A percentile compares a stretch with the other conserved stretches of the same genome.
Evolutionary conservation across 306 rosid species (phyloP).

Genomic region (Ammopiptanthus mongolicus): DNA sequence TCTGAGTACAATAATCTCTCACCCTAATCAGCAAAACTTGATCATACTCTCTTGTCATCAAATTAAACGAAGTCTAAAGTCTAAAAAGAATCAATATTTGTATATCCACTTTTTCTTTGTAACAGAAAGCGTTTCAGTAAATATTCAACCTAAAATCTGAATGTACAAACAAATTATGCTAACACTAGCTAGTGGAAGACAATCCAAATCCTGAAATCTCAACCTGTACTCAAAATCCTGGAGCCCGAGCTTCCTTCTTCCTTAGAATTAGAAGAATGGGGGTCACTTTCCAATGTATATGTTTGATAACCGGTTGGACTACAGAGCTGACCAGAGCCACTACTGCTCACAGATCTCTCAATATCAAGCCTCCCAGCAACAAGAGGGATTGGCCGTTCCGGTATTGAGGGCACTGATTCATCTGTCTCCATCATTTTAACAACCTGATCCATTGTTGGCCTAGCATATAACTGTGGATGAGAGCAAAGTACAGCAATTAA

Average conservation of each 20-base stretch:
- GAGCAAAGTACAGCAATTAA: slow-evolving; percentile 83
- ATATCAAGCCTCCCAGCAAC: slow-evolving; percentile 71
- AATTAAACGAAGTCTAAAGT: background rate
- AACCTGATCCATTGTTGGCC: slow-evolving; percentile 98
- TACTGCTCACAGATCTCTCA: slow-evolving; percentile 56
- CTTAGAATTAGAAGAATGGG: slow-evolving; percentile 26
- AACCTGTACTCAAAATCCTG: slow-evolving; percentile 21
- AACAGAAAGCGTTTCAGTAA: slow-evolving; percentile 20
- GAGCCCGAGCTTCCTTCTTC: slow-evolving; percentile 35
- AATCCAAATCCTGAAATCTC: background rate
- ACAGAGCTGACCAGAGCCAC: slow-evolving; percentile 51
- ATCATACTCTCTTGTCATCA: background rate
- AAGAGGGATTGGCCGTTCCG: slow-evolving; percentile 71
- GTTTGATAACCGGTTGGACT: slow-evolving; percentile 57
- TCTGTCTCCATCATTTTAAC: slow-evolving; percentile 94
- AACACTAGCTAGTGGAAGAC: slow-evolving; percentile 21
- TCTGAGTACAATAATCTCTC: background rate
- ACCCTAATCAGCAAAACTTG: slow-evolving; percentile 13
- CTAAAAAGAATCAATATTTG: slow-evolving; percentile 18
- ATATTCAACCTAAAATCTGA: slow-evolving; percentile 24
- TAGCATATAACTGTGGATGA: slow-evolving; percentile 88
- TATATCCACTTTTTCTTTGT: slow-evolving; percentile 33
- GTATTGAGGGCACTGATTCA: slow-evolving; percentile 60
- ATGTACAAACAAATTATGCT: slow-evolving; percentile 21
- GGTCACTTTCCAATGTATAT: slow-evolving; percentile 33